phyloP scores from a whole-genome alignment of 176 grass and related monocot genomes.

The Thinopyrum elongatum region DNA sequence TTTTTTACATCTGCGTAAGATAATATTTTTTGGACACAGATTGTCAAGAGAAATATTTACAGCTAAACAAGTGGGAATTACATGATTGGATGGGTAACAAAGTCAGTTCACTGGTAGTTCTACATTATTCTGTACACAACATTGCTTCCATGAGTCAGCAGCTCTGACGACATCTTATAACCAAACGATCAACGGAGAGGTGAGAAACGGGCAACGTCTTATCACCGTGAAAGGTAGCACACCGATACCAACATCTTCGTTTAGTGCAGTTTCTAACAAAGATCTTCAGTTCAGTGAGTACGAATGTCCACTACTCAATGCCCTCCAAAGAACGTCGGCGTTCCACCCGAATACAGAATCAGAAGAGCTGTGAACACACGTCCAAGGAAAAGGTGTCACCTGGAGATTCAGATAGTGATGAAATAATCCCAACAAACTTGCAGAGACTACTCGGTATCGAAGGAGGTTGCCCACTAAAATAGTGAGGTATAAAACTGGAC shows the following conservation, averaged over 20 bases:
- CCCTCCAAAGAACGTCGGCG: conserved; percentile 56
- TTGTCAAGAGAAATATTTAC: conserved; percentile 13
- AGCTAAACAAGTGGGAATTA: not conserved
- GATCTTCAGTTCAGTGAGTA: conserved; percentile 40
- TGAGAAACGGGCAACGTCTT: not conserved
- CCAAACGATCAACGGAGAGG: not conserved
- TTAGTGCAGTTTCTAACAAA: not conserved
- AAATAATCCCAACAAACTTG: conserved; percentile 28
- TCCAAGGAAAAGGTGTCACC: conserved; percentile 78
- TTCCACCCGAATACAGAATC: conserved; percentile 78
- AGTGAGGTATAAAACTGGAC: not conserved
- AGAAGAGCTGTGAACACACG: conserved; percentile 76
- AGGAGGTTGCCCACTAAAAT: not conserved
- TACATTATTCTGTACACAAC: conserved; percentile 6
- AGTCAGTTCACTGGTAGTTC: not conserved
- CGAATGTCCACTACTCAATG: conserved; percentile 60
- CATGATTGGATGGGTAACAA: not conserved
- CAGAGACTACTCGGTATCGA: not conserved
- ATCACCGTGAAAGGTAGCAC: not conserved
- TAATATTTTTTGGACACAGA: not conserved
- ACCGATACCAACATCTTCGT: not conserved
- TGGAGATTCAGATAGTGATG: conserved; percentile 58
- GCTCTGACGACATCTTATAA: not conserved
- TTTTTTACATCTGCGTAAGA: not conserved
- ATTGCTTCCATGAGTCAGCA: not conserved